Evolutionary conservation across 441 rosid genomes (phyloP), one percentile per base, ranked within the genome.

Genomic region (Arabidopsis hybrid): DNA sequence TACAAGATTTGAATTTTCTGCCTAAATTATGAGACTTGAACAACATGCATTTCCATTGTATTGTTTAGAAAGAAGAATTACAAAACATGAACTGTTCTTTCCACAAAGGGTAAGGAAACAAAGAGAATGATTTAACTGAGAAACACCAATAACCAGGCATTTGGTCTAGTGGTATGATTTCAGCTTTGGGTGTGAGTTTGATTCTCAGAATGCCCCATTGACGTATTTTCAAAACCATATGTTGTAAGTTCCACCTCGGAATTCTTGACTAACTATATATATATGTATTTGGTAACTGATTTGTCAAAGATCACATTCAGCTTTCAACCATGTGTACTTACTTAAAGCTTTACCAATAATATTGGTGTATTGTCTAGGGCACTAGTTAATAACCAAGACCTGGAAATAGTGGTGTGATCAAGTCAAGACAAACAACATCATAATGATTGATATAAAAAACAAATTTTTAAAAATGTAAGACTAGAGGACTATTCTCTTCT

Each of bases 161-260:
- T 14, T 64, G 62, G 62, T 67, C 72, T 67, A 42, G 73, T 69
- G 56, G 65, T 69, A 58, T 21, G 26, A 69, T 58, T 57, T 10
- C 14, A 1, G 42, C 42, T 57, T 35, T 57, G 42, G 42, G 61
- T 57, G 61, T 42, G 42, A 34, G 18, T 56, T 32, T 9, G 40
- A 56, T 56, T 56, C 60, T 32, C 21, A 55, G 57, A 64, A 65
- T 65, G 59, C 70, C 26, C 26, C 26, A 21, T 21, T 21, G 35
- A 66, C 36, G 26, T 34, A 1, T n/a, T 61, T 40, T 4, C 14
- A 64, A 32, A 10, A 52, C 35, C 5, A 47, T 5, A 34, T 32
- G 17, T 2, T 32, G 11, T 8, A 32, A 16, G 38, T 64, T 13
- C 39, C 52, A 45, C 6, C 21, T 46, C 56, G 16, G 14, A 46